Evolutionary conservation across 1,139 yeast species (phyloP), one percentile per base, ranked within the genome.

Genomic region (Hemisphaericaspora subhashii): DNA sequence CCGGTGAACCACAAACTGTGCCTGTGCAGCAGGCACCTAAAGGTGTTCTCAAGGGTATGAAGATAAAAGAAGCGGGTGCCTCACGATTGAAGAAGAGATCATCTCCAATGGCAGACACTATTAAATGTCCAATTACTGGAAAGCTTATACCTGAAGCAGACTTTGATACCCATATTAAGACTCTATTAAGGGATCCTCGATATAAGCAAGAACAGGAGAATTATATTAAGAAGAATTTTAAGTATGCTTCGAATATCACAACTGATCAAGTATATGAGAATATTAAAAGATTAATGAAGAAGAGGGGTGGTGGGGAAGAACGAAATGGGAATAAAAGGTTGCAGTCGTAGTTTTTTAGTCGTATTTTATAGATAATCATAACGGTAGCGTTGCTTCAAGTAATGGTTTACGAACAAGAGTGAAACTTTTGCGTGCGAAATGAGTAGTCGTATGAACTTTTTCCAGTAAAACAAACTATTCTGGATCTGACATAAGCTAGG

Each of bases 111-210:
- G 78, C 69, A 42, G 59, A 62, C 16, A 51, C 64, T 36, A 72
- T 86, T 36, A 72, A 71, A 51, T 85, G 96, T 57, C 94, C 96
- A 25, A 65, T 87, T 41, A 84, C 95, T 0, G 81, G 82, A 1
- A 75, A 81, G 50, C 55, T 74, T 53, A 75, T 90, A 3, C 85
- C 90, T 0, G 94, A 86, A 51, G 72, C 74, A 39, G 68, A 83
- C 46, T 87, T 86, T 55, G 88, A 84, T 47, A 77, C 73, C 47
- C 97, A 90, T 58, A 68, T 89, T 47, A 76, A 79, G 42, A 75
- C 81, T n/a, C 65, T 86, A 40, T 66, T 87, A 34, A 65, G 92
- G 38, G 96, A 90, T 59, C 96, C 96, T 2, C 70, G 78, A 46
- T 87, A 86, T 64, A 74, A 81, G 48, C 79, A 79, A 46, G 90